Base-by-base conservation (phyloP, 1,284 basidiomycete species). In the Puccinia polysora region DNA sequence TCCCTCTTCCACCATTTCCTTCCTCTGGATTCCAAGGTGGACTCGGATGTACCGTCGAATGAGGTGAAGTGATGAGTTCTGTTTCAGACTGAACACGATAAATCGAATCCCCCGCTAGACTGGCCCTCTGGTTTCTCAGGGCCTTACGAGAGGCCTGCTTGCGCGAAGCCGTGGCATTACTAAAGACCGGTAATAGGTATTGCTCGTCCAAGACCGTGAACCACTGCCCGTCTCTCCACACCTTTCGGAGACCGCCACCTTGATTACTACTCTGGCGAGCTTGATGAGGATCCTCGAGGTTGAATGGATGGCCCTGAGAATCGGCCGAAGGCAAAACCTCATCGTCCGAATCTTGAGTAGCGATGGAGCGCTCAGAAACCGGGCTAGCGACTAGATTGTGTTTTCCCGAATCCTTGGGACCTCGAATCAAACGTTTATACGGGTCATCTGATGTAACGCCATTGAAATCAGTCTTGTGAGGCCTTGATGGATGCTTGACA, bases 141-240 rank as follows among this genome's bases (percentile, higher is more conserved):
- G 75, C 75, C 72, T 78, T 79, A 43, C 78, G 77, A 71, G 79
- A 77, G 34, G 80, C 79, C 67, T 81, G 79, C 74, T 80, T 79
- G 30, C 81, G 76, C 15, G 76, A 79, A 0, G 81, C 81, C 0
- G 81, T 81, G 34, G 81, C 76, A 72, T 72, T 72, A 30, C 60
- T 64, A 36, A 72, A 72, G 49, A 97, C 82, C 15, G 95, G 96
- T 2, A 97, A 81, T 18, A 98, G 83, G 80, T 97, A 98, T 73
- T 92, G 85, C 81, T 98, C 92, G 81, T 98, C 95, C 55, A 98
- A 82, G 36, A 88, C 85, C 76, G 93, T 93, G 86, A 98, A 98
- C 94, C 95, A 97, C 80, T 93, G 90, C 5, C 84, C 84, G 74
- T 85, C 84, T 20, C 82, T 79, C 81, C 82, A 83, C 14, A 83